Base-by-base conservation (phyloP, 768 basidiomycete genomes). In the Suillus cothurnatus region DNA sequence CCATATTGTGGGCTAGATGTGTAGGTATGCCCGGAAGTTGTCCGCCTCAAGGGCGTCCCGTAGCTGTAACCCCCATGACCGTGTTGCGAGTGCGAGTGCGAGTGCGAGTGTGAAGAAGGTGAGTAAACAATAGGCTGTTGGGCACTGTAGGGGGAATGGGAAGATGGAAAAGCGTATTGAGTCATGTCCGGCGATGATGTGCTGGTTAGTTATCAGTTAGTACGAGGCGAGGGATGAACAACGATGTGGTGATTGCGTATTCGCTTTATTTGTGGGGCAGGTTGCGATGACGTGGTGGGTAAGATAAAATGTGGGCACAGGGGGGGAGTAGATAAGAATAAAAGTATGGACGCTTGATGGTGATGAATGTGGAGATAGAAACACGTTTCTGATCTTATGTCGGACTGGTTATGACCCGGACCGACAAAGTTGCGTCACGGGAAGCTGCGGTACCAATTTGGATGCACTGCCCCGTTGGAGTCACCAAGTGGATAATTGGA, bases 91-190 rank as follows among this genome's bases (percentile, higher is more conserved):
- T 53, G 66, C 3, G 57, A n/a, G n/a, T n/a, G n/a, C n/a, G n/a
- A n/a, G n/a, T 61, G 63, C 6, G 61, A 49, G 1, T 53, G 66
- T 2, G 57, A 23, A 28, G 68, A 60, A 19, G 68, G n/a, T 7
- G 59, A 14, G 53, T 68, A 68, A 38, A 55, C 60, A 39, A 66
- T 11, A 28, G 65, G 61, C 39, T 59, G 59, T 11, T 59, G 43
- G 53, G 62, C 34, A 21, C 38, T 28, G 3, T n/a, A 26, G 19
- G 61, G 61, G 3, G 68, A 64, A 12, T 52, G 45, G 34, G 72
- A 56, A 32, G 67, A 61, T 7, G 73, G 74, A n/a, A 74, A 76
- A 1, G 61, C 60, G 66, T 72, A 74, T 23, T 39, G 61, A 66
- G 69, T 43, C 73, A 74, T 72, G 55, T 64, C 28, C 12, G 23